Evolutionary conservation across 306 rosid genomes (phyloP), one percentile per base, ranked within the genome.

Genomic region (Dryas drummondii): DNA sequence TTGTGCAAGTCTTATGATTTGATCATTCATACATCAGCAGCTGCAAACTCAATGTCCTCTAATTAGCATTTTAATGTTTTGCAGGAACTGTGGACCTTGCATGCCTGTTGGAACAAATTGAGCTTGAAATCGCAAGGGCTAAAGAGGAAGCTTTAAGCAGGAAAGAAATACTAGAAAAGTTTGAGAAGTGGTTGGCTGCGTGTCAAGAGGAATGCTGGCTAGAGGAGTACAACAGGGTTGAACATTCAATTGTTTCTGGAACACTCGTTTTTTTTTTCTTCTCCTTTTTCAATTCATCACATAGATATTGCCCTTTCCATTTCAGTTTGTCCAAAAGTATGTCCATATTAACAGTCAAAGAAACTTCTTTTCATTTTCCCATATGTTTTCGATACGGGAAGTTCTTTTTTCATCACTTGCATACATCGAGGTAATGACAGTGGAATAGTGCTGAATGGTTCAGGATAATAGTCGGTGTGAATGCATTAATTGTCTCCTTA

Each of bases 211-310:
- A 93, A 82, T 81, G 83, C 80, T 90, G 98, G 96, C 87, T 90
- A n/a, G 94, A 93, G 86, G 96, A 90, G 75, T 90, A 93, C 82
- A 88, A 88, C 68, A 86, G 86, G 91, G 96, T 93, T 79, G 73
- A 66, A 70, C 56, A 58, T 49, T 48, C 5, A 27, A 16, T 62
- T 41, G 48, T 15, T 41, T 37, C 4, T 15, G 26, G 48, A 40
- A 41, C 46, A 40, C 7, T 40, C 17, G 61, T 53, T 68, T 53
- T 26, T 76, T 52, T 9, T 27, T 27, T 27, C 1, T 27, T 1
- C 1, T 1, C 2, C 1, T 27, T 11, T 70, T 42, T 51, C 15
- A 13, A 53, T 26, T 56, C 17, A 13, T 22, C n/a, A 19, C 7
- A 41, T 53, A 0, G 16, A n/a, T 19, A 1, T 52, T 22, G 12